A percentile compares a stretch with the other conserved stretches of the same genome.
phyloP scores from a whole-genome alignment of 2,329 filamentous ascomycete species.

The Alternaria longipes region DNA sequence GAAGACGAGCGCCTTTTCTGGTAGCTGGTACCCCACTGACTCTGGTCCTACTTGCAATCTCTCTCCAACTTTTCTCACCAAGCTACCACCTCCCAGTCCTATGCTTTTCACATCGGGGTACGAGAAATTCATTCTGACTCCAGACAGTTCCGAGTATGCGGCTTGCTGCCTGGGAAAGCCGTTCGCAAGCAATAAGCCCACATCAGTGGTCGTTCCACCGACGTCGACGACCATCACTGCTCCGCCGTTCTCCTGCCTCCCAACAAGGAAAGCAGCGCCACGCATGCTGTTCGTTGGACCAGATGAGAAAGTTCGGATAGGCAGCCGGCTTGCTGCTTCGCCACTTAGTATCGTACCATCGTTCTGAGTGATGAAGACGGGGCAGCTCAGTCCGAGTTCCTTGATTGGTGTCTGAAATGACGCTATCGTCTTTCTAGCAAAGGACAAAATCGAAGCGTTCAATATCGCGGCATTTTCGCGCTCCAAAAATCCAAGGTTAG shows the following conservation, averaged over 20 bases:
- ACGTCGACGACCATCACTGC: constrained; percentile 71
- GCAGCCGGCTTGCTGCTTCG: constrained; percentile 57
- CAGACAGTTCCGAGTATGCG: constrained; percentile 69
- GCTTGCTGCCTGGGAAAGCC: constrained; percentile 71
- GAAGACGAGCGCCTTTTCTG: constrained; percentile 64
- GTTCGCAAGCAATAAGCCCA: constrained; percentile 67
- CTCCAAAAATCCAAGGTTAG: constrained; percentile 61
- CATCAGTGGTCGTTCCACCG: constrained; percentile 72
- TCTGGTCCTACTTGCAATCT: constrained; percentile 66
- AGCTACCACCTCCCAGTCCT: constrained; percentile 67
- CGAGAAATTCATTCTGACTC: constrained; percentile 68
- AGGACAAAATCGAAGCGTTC: constrained; percentile 59
- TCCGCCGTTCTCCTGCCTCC: constrained; percentile 48
- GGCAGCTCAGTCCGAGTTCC: constrained; percentile 56
- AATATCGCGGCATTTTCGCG: constrained; percentile 62
- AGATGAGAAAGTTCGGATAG: constrained; percentile 62
- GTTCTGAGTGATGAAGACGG: constrained; percentile 63
- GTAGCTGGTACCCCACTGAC: constrained; percentile 68
- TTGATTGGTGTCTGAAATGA: constrained; percentile 59
- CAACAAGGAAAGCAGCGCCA: constrained; percentile 56
- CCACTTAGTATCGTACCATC: constrained; percentile 61
- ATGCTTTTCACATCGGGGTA: constrained; percentile 67
- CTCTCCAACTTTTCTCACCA: constrained; percentile 56
- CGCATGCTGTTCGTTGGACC: constrained; percentile 64
- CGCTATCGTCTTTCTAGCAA: constrained; percentile 57